phyloP scores from a whole-genome alignment of 208 protist genomes.

The Porcisia hertigi region DNA sequence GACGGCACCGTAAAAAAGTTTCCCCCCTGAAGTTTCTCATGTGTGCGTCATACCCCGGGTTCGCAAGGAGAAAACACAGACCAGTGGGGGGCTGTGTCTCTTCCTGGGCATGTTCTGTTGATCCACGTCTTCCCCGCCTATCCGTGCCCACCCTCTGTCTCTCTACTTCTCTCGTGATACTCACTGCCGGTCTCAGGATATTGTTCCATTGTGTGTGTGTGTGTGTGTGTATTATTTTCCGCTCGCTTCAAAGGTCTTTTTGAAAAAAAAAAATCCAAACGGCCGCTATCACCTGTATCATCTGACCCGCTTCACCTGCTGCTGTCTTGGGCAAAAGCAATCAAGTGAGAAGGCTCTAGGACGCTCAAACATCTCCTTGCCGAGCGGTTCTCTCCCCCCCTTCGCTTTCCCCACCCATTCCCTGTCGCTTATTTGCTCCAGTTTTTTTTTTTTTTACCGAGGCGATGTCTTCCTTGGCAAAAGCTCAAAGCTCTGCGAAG shows the following conservation, averaged over 20 bases:
- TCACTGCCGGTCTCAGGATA: background rate
- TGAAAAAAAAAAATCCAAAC: background rate
- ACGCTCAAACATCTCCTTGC: background rate
- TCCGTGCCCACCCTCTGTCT: constrained; percentile 3
- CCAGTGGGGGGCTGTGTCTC: background rate
- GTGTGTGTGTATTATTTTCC: background rate
- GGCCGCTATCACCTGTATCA: background rate
- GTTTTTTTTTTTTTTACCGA: background rate
- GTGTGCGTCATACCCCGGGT: background rate
- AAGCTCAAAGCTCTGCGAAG: background rate
- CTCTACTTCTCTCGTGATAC: constrained; percentile 7
- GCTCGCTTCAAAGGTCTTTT: constrained; percentile 8
- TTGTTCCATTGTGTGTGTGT: background rate
- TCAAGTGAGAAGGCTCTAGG: background rate
- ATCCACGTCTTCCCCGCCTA: background rate
- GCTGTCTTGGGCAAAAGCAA: background rate
- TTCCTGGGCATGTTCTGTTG: background rate
- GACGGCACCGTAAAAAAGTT: background rate
- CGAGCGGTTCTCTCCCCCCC: background rate
- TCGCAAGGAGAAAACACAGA: background rate
- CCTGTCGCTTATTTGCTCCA: background rate
- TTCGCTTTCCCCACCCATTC: background rate
- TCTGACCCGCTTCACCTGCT: background rate
- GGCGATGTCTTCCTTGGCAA: background rate
- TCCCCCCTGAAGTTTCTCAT: background rate